Conservation (phyloP, 768 basidiomycete genomes). For the Cubamyces lactineus region DNA sequence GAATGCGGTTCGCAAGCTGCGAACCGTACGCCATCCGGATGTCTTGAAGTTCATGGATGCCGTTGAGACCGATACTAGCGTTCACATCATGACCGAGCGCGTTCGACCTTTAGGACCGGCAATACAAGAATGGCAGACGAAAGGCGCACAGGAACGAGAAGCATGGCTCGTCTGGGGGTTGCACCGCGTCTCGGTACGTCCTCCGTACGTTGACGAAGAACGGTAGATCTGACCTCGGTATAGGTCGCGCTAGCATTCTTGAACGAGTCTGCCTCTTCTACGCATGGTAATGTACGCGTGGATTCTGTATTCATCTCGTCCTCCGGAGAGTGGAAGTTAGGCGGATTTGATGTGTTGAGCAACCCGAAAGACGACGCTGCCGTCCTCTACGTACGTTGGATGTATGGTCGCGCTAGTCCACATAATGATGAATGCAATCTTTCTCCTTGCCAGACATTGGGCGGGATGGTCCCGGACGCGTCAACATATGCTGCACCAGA, state of each 20-base stretch:
- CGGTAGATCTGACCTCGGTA: neutral
- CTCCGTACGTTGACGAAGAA: slow-evolving; percentile 12
- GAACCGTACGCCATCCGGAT: slow-evolving; percentile 93
- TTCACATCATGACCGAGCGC: slow-evolving; percentile 95
- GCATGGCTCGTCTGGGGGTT: slow-evolving; percentile 96
- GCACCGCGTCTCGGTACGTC: slow-evolving; percentile 82
- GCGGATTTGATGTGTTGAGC: slow-evolving; percentile 91
- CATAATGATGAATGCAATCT: slow-evolving; percentile 24
- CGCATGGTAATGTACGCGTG: slow-evolving; percentile 79
- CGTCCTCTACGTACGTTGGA: slow-evolving; percentile 74
- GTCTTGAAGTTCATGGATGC: slow-evolving; percentile 95
- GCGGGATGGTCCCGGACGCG: slow-evolving; percentile 62
- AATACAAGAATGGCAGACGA: slow-evolving; percentile 64
- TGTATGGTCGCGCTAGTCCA: slow-evolving; percentile 12
- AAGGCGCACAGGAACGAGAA: slow-evolving; percentile 66
- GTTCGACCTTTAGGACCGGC: slow-evolving; percentile 73
- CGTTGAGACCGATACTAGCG: slow-evolving; percentile 82
- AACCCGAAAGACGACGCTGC: slow-evolving; percentile 78
- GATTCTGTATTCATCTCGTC: slow-evolving; percentile 87
- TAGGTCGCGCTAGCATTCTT: slow-evolving; percentile 90
- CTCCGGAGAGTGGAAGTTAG: slow-evolving; percentile 96
- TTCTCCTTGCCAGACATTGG: slow-evolving; percentile 57
- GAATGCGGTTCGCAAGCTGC: slow-evolving; percentile 88
- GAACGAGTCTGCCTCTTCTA: slow-evolving; percentile 80
- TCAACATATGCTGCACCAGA: slow-evolving; percentile 76